phyloP scores from a whole-genome alignment of 495 filamentous ascomycete species.

The Penicillium bovifimosum region DNA sequence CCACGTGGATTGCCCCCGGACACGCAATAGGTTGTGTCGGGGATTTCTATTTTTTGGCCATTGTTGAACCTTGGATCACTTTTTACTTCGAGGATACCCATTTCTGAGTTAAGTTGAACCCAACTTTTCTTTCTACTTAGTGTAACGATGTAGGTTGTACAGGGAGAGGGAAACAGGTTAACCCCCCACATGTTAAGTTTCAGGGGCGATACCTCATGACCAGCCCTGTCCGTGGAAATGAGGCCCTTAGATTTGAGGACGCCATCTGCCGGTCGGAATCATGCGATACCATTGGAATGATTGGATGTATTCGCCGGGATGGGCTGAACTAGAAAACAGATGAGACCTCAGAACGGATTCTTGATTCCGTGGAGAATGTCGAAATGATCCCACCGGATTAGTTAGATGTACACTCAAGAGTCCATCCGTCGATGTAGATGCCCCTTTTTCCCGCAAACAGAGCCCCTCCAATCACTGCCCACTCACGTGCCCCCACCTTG shows the following conservation, averaged over 20 bases:
- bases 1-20: slow-evolving; percentile 45
- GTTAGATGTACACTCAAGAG: background rate
- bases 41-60: background rate
- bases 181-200: slow-evolving; percentile 3
- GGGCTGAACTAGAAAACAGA: background rate
- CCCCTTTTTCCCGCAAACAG: slow-evolving; percentile 33
- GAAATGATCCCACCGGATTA: background rate
- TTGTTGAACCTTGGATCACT: too few relatives aligned
- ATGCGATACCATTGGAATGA: slow-evolving; percentile 5
- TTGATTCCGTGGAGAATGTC: background rate
- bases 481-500: slow-evolving; percentile 26
- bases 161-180: background rate
- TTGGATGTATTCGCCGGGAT: slow-evolving; percentile 8
- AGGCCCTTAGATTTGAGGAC: slow-evolving; percentile 13
- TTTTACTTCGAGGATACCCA: too few relatives aligned
- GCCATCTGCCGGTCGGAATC: slow-evolving; percentile 13
- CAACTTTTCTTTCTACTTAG: background rate
- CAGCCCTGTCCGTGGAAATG: slow-evolving; percentile 12
- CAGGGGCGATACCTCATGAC: slow-evolving; percentile 23
- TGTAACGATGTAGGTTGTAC: background rate
- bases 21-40: slow-evolving; percentile 32
- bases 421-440: background rate
- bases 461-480: slow-evolving; percentile 22
- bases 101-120: background rate
- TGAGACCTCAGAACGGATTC: background rate